phyloP scores from a whole-genome alignment of 495 filamentous ascomycete species.

The Lasiosphaeria hispida region DNA sequence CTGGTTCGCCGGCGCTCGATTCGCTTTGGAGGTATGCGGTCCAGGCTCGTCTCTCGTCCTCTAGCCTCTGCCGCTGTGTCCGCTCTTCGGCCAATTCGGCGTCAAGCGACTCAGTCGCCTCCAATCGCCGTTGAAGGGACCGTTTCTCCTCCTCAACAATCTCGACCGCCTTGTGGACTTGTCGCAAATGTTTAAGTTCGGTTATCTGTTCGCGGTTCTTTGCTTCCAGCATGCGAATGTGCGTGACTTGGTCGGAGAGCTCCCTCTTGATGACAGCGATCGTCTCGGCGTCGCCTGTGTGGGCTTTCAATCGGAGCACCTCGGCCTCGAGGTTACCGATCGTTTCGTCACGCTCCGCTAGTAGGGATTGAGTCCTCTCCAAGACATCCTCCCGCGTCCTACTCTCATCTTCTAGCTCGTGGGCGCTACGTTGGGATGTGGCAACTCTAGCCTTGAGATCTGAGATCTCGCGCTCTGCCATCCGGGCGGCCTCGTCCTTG shows the following conservation, averaged over 20 bases:
- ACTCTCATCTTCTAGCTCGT: slow-evolving; percentile 70
- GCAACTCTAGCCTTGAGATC: slow-evolving; percentile 71
- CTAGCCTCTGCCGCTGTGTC: slow-evolving; percentile 78
- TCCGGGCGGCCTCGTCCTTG: slow-evolving; percentile 66
- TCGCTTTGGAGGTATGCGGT: slow-evolving; percentile 76
- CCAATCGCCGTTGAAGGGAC: slow-evolving; percentile 71
- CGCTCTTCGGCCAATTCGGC: slow-evolving; percentile 73
- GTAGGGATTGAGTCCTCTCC: slow-evolving; percentile 61
- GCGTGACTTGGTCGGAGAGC: slow-evolving; percentile 78
- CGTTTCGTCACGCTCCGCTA: slow-evolving; percentile 66
- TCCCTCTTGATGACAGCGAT: slow-evolving; percentile 79
- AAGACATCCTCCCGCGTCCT: slow-evolving; percentile 60
- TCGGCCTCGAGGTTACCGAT: slow-evolving; percentile 76
- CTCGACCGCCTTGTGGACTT: slow-evolving; percentile 78
- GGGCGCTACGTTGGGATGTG: slow-evolving; percentile 62
- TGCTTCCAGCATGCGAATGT: slow-evolving; percentile 80
- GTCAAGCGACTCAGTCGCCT: slow-evolving; percentile 70
- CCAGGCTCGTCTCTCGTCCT: slow-evolving; percentile 87
- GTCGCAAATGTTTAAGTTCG: slow-evolving; percentile 77
- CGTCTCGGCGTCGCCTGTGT: slow-evolving; percentile 80
- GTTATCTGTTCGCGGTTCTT: slow-evolving; percentile 74
- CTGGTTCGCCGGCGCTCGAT: slow-evolving; percentile 47
- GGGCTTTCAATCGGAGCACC: slow-evolving; percentile 74
- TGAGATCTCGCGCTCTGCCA: slow-evolving; percentile 63
- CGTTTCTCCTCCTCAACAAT: slow-evolving; percentile 96